Base-by-base conservation (phyloP, 129 eudicot genomes). In the Silybum marianum region DNA sequence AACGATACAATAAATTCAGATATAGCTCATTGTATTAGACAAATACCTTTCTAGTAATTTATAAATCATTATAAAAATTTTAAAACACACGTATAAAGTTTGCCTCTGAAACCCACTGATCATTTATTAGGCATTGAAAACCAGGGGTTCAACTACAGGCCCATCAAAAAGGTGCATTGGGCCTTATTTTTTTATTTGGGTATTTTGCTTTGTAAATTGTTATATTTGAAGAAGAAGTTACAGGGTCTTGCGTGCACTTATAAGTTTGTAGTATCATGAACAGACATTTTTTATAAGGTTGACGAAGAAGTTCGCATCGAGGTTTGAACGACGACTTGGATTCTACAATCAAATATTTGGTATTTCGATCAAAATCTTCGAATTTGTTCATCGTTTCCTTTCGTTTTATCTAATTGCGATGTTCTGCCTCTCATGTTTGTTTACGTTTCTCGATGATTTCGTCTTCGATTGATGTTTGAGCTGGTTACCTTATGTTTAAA, bases 271-370 rank as follows among this genome's bases (percentile, higher is more conserved):
- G 70, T 51, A 72, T 63, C 76, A 18, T 40, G 68, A 71, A 71
- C 22, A 6, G 1, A 7, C 28, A 14, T 30, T 70, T 22, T 36
- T 32, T 32, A 67, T 34, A 75, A 70, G 86, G 82, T 77, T 83
- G 86, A 83, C 82, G 78, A 77, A 32, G 22, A 48, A 7, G 0
- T 36, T 63, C 13, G 54, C 72, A 69, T 51, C 71, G 5, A 82
- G 85, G 85, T 82, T 75, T 14, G 19, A 32, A 19, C 76, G 38
- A 34, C 75, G 80, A 82, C 68, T 75, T 36, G 3, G 0, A 13
- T 46, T 69, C 16, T 75, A 16, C 39, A n/a, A 22, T 23, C 78
- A 77, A 58, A 26, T 63, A 30, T 11, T 28, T 60, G 7, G 26
- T 10, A 58, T 28, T 30, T 75, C 22, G 26, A 30, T 21, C 30